Conservation (phyloP, 2,329 filamentous ascomycete genomes). For the Phaeosphaeriaceae sp. region DNA sequence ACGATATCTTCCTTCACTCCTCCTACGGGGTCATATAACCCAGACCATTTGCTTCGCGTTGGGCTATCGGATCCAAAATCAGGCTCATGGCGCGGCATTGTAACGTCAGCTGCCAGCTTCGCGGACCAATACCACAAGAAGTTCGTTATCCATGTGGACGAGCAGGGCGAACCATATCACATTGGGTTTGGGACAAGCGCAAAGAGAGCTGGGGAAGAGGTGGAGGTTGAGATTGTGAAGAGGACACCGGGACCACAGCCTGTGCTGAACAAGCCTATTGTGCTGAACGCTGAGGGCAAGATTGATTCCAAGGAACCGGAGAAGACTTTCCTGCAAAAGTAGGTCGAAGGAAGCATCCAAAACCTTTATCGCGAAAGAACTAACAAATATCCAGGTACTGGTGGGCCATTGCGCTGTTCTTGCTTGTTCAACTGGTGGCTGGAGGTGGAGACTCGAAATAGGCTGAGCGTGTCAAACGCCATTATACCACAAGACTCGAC, state of each 20-base stretch:
- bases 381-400: constrained; percentile 52
- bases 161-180: constrained; percentile 53
- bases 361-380: background rate
- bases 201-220: constrained; percentile 41
- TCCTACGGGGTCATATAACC: constrained; percentile 41
- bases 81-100: constrained; percentile 53
- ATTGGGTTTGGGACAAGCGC: constrained; percentile 52
- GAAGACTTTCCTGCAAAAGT: constrained; percentile 61
- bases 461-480: background rate
- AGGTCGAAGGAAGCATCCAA: constrained; percentile 36
- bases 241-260: constrained; percentile 50
- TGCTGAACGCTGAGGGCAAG: constrained; percentile 63
- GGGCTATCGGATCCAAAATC: constrained; percentile 51
- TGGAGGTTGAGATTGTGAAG: constrained; percentile 53
- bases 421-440: constrained; percentile 55
- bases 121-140: constrained; percentile 51
- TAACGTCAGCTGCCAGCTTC: constrained; percentile 54
- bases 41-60: constrained; percentile 52
- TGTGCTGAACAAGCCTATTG: constrained; percentile 60
- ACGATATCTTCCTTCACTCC: constrained; percentile 45
- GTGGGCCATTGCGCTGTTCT: constrained; percentile 58
- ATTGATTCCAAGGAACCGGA: constrained; percentile 56
- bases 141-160: constrained; percentile 53
- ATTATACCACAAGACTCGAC: background rate
- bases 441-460: constrained; percentile 45